Base-by-base conservation (phyloP, 257 asterid species). In the Penstemon barbatus region DNA sequence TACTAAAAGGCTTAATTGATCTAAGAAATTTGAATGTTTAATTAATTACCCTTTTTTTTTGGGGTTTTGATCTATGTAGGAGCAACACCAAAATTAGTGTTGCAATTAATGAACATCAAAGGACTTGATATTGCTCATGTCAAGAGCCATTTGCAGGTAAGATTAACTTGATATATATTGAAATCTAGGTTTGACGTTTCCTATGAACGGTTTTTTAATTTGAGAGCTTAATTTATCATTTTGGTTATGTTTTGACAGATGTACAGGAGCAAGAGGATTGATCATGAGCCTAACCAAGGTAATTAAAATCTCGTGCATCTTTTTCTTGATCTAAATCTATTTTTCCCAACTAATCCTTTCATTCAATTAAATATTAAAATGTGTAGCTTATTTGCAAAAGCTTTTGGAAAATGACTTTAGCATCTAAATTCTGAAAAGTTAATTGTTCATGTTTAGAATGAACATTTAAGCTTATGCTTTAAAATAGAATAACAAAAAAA, bases 81-180 rank as follows among this genome's bases (percentile, higher is more conserved):
- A 79, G 96, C 97, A 63, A 91, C 97, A 5, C 97, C 97, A 11
- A 88, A 89, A 77, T 61, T 83, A 76, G 93, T 86, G 69, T 91
- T 91, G 60, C 95, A 89, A 54, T 45, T 85, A 79, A 91, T 91
- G 97, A 79, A 80, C 74, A 80, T 88, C 74, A 89, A 88, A 71
- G 97, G 92, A 71, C 88, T 91, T 1, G 89, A 84, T 74, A 88
- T 91, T 67, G 86, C 97, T 79, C 97, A 91, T 81, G 96, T 91
- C 75, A 91, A 91, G 87, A 91, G 97, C 81, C 97, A 91, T 78
- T 83, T 91, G 85, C 96, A 91, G 95, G 96, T 86, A 52, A 39
- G 46, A 50, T 4, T 0, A 13, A 6, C 36, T 19, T 52, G 11
- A 62, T 11, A 7, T 8, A 52, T 15, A 19, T 40, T 41, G 53